Base-by-base conservation (phyloP, 805 yeast genomes). In the Kluyveromyces aestuarii region DNA sequence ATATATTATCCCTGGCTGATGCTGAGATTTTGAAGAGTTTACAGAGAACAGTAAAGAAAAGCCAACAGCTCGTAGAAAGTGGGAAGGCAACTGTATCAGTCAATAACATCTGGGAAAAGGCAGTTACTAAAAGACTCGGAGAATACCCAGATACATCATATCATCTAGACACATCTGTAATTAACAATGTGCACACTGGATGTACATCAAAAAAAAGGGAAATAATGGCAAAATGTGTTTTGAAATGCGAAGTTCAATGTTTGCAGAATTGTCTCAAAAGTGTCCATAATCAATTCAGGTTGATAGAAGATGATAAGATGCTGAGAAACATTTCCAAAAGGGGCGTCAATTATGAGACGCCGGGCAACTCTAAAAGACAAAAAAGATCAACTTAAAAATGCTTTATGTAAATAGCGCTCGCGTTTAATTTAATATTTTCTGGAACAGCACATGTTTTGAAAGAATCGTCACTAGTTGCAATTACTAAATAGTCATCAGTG, bases 231-330 rank as follows among this genome's bases (percentile, higher is more conserved):
- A 60, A 70, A 21, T 68, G 76, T 36, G 84, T 84, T 0, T 59
- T 83, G 30, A 70, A 68, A 45, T 74, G 81, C 27, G 95, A 85
- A 60, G 71, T 72, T 41, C 58, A 65, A 14, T 73, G 86, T 2
- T 62, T 85, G 19, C 63, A 65, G 46, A 65, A 63, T 41, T 71
- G 81, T 54, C 16, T 55, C 27, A 53, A 52, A 9, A 41, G 58
- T 5, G 45, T 70, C 14, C 51, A 52, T 3, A 52, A 52, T 10
- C 61, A 66, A 11, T 76, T 70, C 53, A 66, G 64, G 46, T 51
- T 75, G 30, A 75, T 84, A 35, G 77, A 75, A 6, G 89, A 84
- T 64, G 76, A 71, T 1, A 82, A 81, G 60, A 60, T 84, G 41
- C 61, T 81, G 42, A 72, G 78, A 48, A 81, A 81, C 57, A 74